Base-by-base conservation (phyloP, 257 asterid genomes). In the Rauvolfia tetraphylla region DNA sequence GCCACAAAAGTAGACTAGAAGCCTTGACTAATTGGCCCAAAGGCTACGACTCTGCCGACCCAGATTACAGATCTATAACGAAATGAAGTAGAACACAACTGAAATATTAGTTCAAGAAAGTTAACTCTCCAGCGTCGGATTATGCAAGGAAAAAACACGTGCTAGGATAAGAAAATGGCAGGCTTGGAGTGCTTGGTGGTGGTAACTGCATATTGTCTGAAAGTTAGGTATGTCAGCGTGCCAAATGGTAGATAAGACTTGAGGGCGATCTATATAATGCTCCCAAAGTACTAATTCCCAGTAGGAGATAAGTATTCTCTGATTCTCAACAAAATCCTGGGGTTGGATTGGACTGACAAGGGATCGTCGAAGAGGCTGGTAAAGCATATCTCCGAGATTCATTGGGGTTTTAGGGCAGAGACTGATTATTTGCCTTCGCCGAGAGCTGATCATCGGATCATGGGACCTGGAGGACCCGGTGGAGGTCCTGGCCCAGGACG, bases 401-500 rank as follows among this genome's bases (percentile, higher is more conserved):
- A 63, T 63, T 27, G 22, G 27, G 6, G 20, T 34, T 23, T 34
- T n/a, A 15, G 75, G 39, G 36, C 44, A 15, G 25, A 33, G n/a
- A 34, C 34, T 29, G 41, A 46, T 23, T n/a, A n/a, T 57, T 54
- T 22, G 23, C 39, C 53, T 42, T 48, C 2, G 27, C 33, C 0
- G n/a, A 27, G 57, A 49, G 31, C 14, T 48, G 33, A 36, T 7
- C 33, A 73, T 63, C 14, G 34, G 33, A 36, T 7, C 33, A 73
- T 63, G 78, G 77, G 83, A 72, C 80, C 78, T 13, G 68, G 76
- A 65, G 25, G 76, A 25, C 74, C 73, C 2, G 73, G 41, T 4
- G 81, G 81, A 34, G 66, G 66, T 58, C 68, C 56, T 49, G 56
- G 56, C 20, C 56, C 56, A 10, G 14, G 49, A 7, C 14, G 49